These are phyloP conservation scores for Candolleomyces aberdarensis DNA, from an alignment of 768 basidiomycete species.

Conservation along the genomic window DNA sequence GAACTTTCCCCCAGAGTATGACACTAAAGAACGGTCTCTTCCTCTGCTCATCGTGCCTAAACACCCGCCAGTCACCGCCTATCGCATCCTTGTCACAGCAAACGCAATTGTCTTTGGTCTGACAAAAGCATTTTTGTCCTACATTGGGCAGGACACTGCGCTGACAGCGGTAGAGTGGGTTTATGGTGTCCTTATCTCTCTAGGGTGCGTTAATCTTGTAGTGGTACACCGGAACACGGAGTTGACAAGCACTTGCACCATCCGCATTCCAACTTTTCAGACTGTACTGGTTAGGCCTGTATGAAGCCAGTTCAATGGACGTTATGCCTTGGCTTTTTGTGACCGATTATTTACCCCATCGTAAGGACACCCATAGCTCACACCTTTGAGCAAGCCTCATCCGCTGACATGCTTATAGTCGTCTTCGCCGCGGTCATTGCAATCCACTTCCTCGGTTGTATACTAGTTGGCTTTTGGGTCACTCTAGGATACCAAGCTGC, in stretches of 20 bases:
- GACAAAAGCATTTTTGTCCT: conserved; percentile 7
- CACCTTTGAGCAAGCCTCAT: no score
- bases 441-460: no score
- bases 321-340: conserved; percentile 8
- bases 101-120: conserved; percentile 6
- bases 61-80: conserved; percentile 8
- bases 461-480: no score
- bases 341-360: neutral
- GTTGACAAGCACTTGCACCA: neutral
- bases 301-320: neutral
- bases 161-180: conserved; percentile 10
- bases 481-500: no score
- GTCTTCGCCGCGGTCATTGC: no score
- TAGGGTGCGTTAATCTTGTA: neutral
- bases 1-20: neutral
- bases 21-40: neutral
- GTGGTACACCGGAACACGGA: neutral
- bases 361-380: no score
- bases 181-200: conserved; percentile 6
- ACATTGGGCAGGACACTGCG: neutral
- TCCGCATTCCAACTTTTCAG: no score
- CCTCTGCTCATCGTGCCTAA: conserved; percentile 1
- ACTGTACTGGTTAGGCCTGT: conserved; percentile 6
- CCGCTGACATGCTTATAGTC: no score
- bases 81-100: conserved; percentile 7